Percentiles rank a stretch among this genome's conserved stretches.
phyloP scores from a whole-genome alignment of 805 yeast species.

The Saturnispora galanensis region DNA sequence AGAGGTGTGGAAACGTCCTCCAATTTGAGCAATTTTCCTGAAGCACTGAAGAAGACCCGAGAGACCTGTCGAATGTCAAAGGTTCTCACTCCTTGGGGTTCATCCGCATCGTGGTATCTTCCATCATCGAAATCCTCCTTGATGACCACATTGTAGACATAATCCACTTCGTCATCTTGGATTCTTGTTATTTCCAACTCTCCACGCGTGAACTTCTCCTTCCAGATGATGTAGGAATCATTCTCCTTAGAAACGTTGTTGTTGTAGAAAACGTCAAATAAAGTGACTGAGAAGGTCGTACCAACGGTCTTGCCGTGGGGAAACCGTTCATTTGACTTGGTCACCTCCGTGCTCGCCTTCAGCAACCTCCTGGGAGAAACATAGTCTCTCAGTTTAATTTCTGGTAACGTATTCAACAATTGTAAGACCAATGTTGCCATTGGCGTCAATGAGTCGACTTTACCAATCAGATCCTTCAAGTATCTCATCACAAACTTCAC shows the following conservation, averaged over 20 bases:
- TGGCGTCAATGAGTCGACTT: conserved; percentile 63
- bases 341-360: conserved; percentile 46
- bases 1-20: conserved; percentile 60
- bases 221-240: conserved; percentile 50
- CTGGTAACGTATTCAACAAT: conserved; percentile 57
- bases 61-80: conserved; percentile 34
- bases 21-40: conserved; percentile 53
- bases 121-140: conserved; percentile 59
- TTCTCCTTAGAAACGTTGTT: conserved; percentile 28
- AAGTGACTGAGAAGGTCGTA: conserved; percentile 45
- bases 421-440: conserved; percentile 53
- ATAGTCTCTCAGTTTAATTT: conserved; percentile 33
- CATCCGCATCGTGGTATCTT: conserved; percentile 57
- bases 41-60: conserved; percentile 56
- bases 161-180: conserved; percentile 18
- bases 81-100: conserved; percentile 26
- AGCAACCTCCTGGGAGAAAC: conserved; percentile 58
- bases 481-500: conserved; percentile 38
- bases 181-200: conserved; percentile 32
- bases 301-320: conserved; percentile 35
- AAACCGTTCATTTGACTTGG: conserved; percentile 28
- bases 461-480: conserved; percentile 36
- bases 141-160: conserved; percentile 36
- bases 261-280: conserved; percentile 56
- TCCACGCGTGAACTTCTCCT: conserved; percentile 57